Evolutionary conservation across 345 rosid genomes (phyloP).

Genomic region (Eucalyptus paniculata): DNA sequence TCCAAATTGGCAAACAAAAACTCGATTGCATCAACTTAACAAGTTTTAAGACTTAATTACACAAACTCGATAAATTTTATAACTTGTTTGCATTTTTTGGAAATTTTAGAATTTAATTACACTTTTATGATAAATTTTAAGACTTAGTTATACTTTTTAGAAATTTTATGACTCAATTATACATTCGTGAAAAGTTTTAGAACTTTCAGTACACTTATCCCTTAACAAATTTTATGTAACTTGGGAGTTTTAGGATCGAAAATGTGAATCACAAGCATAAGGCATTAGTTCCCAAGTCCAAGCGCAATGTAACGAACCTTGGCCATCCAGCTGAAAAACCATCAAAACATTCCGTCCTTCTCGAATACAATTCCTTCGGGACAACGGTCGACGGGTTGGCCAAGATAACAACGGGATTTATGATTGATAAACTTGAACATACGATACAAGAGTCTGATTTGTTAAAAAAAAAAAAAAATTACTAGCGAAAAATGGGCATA

Average conservation of each 20-base stretch:
- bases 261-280: neutral
- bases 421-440: neutral
- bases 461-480: too few species aligned
- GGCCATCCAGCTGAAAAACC: neutral
- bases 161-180: accelerated
- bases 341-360: neutral
- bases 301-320: neutral
- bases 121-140: too few species aligned
- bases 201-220: too few species aligned
- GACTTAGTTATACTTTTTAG: accelerated
- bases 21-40: accelerated
- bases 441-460: neutral
- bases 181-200: too few species aligned
- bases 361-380: neutral
- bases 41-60: too few species aligned
- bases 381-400: neutral
- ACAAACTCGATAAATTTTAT: too few species aligned
- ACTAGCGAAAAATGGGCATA: neutral
- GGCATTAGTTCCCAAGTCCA: neutral
- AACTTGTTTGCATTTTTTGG: too few species aligned
- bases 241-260: neutral
- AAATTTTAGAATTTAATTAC: too few species aligned
- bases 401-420: neutral
- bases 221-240: neutral
- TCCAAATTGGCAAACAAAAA: too few species aligned